Conservation (phyloP, 1,284 basidiomycete genomes). For the Sanghuangporus sanghuang region DNA sequence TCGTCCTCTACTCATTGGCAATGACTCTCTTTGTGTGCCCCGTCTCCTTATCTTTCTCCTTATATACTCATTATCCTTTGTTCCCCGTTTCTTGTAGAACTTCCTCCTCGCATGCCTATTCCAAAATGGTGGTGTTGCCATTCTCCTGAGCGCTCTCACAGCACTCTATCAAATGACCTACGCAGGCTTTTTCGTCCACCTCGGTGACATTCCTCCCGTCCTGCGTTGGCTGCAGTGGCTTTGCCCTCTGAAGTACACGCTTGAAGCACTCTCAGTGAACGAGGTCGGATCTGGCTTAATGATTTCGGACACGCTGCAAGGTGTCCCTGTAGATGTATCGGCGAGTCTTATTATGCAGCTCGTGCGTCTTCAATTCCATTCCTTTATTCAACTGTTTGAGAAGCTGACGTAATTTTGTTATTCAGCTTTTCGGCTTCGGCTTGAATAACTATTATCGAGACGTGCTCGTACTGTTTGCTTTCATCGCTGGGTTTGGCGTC, state of each 20-base stretch:
- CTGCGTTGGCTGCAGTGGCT: conserved; percentile 86
- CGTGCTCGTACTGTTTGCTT: conserved; percentile 80
- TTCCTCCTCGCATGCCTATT: conserved; percentile 81
- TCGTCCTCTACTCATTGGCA: conserved; percentile 70
- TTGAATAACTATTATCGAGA: conserved; percentile 77
- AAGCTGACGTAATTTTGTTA: not conserved
- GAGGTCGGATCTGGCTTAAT: conserved; percentile 82
- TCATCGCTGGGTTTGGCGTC: conserved; percentile 70
- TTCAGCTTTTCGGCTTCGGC: conserved; percentile 77
- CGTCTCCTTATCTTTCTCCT: not conserved
- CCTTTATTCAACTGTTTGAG: not conserved
- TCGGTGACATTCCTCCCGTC: conserved; percentile 74
- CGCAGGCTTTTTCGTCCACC: conserved; percentile 83
- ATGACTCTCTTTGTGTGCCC: conserved; percentile 78
- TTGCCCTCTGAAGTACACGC: conserved; percentile 62
- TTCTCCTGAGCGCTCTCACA: conserved; percentile 72
- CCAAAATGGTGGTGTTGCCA: conserved; percentile 82
- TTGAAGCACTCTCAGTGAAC: conserved; percentile 84
- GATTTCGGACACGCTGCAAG: conserved; percentile 75
- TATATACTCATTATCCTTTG: conserved; percentile 4
- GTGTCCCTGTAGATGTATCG: conserved; percentile 75
- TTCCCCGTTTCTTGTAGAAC: conserved; percentile 50
- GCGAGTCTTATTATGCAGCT: conserved; percentile 80
- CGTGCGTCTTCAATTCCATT: conserved; percentile 37
- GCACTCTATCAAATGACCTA: conserved; percentile 82